Evolutionary conservation across 1,284 basidiomycete genomes (phyloP), one percentile per base, ranked within the genome.

Genomic region (Hypsizygus ulmarius): DNA sequence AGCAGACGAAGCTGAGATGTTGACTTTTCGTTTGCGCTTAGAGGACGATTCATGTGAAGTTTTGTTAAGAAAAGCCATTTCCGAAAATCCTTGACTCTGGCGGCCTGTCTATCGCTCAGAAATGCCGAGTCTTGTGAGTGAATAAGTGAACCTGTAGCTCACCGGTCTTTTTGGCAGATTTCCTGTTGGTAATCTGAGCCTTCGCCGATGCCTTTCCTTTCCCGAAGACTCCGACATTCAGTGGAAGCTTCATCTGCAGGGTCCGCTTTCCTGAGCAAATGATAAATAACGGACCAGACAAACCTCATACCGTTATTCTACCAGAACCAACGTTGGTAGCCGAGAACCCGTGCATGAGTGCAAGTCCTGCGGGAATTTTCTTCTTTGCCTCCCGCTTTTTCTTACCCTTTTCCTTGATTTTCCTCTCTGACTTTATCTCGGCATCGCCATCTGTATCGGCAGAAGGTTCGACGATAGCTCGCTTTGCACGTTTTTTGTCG

Each of bases 321-420:
- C 77, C 73, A 55, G 77, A 81, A 1, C 82, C 81, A 10, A 90
- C 74, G 53, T 87, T 90, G 2, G 76, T 78, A 0, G 87, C 80
- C 6, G 75, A 71, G 59, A 90, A 87, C 0, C 84, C 85, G 49
- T 88, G 82, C 79, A 90, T 79, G 12, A 90, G 70, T 0, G 87
- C 83, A 40, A 89, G 68, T 2, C 77, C 79, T 4, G 77, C 67
- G 3, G 75, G 68, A 11, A 72, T 55, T 39, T 69, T 73, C 18
- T 59, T 53, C 48, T 68, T 71, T 53, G 68, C 70, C 27, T 49
- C 49, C 50, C 68, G 68, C 47, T 66, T 56, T 44, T 55, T 45
- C 43, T 54, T 57, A 16, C 40, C 44, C 45, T 53, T 48, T 49
- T 62, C 68, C 21, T 8, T 51, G 37, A 30, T 56, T 52, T 50